Conservation (phyloP, 1,284 basidiomycete species). For the Boletus sp. region DNA sequence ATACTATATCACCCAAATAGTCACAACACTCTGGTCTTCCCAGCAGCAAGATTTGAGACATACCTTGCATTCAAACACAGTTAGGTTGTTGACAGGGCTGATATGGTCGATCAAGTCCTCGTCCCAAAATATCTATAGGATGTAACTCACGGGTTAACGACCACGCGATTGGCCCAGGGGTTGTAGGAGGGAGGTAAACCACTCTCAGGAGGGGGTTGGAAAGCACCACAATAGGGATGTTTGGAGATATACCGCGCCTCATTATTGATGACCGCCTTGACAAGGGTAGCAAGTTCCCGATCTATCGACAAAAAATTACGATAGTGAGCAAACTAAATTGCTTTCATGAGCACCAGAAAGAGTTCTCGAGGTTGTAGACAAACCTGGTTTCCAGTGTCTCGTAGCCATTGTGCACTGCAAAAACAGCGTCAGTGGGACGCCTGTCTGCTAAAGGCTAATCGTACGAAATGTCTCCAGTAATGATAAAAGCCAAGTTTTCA, state of each 20-base stretch:
- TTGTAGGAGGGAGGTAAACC: conserved; percentile 59
- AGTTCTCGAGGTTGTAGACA: conserved; percentile 8
- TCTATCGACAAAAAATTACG: conserved; percentile 54
- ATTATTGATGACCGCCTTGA: conserved; percentile 73
- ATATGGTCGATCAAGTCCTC: background rate
- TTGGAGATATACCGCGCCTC: conserved; percentile 70
- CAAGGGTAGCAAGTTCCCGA: conserved; percentile 53
- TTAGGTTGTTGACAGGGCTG: conserved; percentile 63
- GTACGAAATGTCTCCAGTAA: conserved; percentile 76
- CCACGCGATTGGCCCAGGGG: conserved; percentile 61
- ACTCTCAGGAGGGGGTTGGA: conserved; percentile 73
- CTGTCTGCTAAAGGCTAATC: conserved; percentile 27
- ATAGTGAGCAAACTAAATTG: conserved; percentile 61
- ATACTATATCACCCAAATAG: conserved; percentile 42
- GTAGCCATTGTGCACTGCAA: conserved; percentile 62
- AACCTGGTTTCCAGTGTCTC: conserved; percentile 74
- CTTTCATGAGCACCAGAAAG: conserved; percentile 4
- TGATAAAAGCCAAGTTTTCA: conserved; percentile 70
- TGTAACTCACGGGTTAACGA: conserved; percentile 60
- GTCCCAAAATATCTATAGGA: background rate
- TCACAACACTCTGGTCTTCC: background rate
- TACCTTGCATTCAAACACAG: conserved; percentile 78
- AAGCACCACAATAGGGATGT: conserved; percentile 73
- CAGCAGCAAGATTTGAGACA: background rate
- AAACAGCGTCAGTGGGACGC: conserved; percentile 7